Evolutionary conservation across 345 rosid genomes (phyloP), one percentile per base, ranked within the genome.

Genomic region (Citrus unshiu): DNA sequence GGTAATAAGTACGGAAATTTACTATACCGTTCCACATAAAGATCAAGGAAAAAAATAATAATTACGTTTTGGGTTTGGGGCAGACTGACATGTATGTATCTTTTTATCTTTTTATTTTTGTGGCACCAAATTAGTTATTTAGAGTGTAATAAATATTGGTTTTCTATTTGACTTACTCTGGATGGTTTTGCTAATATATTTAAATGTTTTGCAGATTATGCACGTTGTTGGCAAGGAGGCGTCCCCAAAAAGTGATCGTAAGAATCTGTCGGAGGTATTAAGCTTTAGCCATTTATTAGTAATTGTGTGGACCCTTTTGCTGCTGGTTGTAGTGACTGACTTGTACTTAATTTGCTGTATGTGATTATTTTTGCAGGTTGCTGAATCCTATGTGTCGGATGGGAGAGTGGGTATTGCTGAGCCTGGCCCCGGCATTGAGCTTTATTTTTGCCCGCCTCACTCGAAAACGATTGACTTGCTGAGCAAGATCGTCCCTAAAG

Each of bases 341-440:
- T 60, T 25, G 54, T 19, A 32, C 22, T 7, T 39, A 67, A 56
- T 51, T 51, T 21, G 25, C 49, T 63, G 16, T 51, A 70, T 3
- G 43, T 19, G 21, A 12, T 9, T 63, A 46, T 24, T 12, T 37
- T 18, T 82, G 77, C 93, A 97, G 99, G 94, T 85, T 59, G 88
- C 88, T 25, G 92, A 93, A 39, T 90, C 98, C 4, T 97, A 97
- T 83, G 86, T 90, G 24, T 34, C 77, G 71, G 99, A 94, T 65
- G 88, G 82, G 77, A 86, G 99, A 79, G 98, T 93, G 77, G 99
- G 99, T 72, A 85, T 91, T 82, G 97, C 91, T 21, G 98, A 94
- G 90, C 95, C 99, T 40, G 85, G 83, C 54, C 74, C 89, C 10
- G 98, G 97, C 29, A 86, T 88, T 70, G 99, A 97, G 81, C 90